phyloP scores from a whole-genome alignment of 2,329 filamentous ascomycete genomes.

The Aspergillus thermomutatus region DNA sequence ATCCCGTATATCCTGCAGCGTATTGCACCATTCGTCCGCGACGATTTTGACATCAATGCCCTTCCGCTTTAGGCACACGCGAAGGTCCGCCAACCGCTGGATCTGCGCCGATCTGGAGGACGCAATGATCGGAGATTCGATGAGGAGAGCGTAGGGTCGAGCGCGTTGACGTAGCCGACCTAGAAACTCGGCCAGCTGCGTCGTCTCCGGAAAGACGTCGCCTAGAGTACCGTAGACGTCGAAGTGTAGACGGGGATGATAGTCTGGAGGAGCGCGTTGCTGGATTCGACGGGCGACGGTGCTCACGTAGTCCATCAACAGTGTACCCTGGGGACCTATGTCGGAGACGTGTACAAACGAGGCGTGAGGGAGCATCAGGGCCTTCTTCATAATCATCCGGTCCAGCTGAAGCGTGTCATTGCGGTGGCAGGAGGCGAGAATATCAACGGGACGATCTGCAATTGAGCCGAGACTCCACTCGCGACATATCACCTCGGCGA shows the following conservation, averaged over 20 bases:
- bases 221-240: conserved; percentile 18
- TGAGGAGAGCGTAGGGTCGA: conserved; percentile 13
- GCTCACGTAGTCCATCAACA: conserved; percentile 9
- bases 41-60: conserved; percentile 8
- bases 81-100: conserved; percentile 4
- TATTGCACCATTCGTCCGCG: conserved; percentile 20
- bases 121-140: conserved; percentile 17
- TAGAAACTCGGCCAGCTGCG: conserved; percentile 7
- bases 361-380: conserved; percentile 14
- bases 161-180: conserved; percentile 5
- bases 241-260: conserved; percentile 15
- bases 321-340: conserved; percentile 7
- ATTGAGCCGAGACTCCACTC: conserved; percentile 11
- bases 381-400: conserved; percentile 19
- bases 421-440: conserved; percentile 17
- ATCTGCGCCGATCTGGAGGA: conserved; percentile 13
- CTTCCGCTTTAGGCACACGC: neutral
- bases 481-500: conserved; percentile 13
- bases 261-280: conserved; percentile 6
- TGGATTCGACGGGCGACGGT: conserved; percentile 11
- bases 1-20: conserved; percentile 14
- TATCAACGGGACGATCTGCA: conserved; percentile 8
- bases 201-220: conserved; percentile 8
- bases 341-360: conserved; percentile 17
- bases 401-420: conserved; percentile 16